A percentile compares a stretch with the other conserved stretches of the same genome.
Conservation (phyloP, 306 rosid species). For the Adenanthera pavonina region DNA sequence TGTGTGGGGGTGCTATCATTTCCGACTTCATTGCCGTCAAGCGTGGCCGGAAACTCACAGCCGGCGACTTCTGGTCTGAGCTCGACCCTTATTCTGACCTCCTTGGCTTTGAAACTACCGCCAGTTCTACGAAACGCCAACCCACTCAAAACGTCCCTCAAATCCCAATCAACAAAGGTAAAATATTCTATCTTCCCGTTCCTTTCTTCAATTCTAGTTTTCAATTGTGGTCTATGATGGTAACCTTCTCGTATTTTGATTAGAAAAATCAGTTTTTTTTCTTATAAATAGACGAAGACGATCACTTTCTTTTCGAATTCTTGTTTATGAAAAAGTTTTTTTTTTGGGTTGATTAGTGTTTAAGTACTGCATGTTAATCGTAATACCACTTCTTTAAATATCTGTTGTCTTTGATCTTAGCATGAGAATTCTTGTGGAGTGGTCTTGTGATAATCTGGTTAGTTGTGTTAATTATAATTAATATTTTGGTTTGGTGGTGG, state of each 20-base stretch:
- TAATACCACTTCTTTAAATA: not conserved
- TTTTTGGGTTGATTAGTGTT: not conserved
- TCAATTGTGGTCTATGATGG: not conserved
- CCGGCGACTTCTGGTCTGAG: slow-evolving; percentile 65
- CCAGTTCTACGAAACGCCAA: not conserved
- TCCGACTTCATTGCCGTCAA: slow-evolving; percentile 65
- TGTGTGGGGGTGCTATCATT: slow-evolving; percentile 98
- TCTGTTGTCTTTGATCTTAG: not conserved
- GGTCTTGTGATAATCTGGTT: slow-evolving; percentile 2
- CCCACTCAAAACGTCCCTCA: slow-evolving; percentile 7
- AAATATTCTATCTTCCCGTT: not conserved
- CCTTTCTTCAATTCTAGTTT: not conserved
- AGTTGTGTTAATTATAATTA: not conserved
- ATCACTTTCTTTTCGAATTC: not conserved
- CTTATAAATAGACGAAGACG: not conserved
- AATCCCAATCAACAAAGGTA: slow-evolving; percentile 37
- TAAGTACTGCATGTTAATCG: not conserved
- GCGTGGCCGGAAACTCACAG: slow-evolving; percentile 51
- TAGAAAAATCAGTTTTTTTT: not conserved
- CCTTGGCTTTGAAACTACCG: slow-evolving; percentile 50
- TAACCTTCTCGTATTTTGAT: not conserved
- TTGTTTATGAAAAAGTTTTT: not conserved
- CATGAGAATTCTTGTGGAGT: not conserved
- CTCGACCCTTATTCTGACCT: slow-evolving; percentile 66
- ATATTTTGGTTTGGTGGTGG: slow-evolving; percentile 1